Evolutionary conservation across 2,329 filamentous ascomycete genomes (phyloP).

Genomic region (Rhytidhysteron rufulum): DNA sequence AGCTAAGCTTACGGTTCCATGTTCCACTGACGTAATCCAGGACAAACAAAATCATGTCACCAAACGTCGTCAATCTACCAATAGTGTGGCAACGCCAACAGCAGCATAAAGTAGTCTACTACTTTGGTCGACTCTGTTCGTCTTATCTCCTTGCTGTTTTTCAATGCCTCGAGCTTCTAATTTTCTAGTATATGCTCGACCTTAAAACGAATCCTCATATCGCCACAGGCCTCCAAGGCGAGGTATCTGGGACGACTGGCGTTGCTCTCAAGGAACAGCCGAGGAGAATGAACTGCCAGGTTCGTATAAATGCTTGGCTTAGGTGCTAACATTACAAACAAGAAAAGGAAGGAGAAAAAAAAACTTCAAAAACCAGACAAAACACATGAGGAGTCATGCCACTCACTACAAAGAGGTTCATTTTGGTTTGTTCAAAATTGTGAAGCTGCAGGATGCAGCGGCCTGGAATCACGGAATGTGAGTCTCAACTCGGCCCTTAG

Average conservation of each 20-base stretch:
- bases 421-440: no score
- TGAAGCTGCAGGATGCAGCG: no score
- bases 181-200: no score
- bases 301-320: not conserved
- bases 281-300: no score
- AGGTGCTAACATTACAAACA: not conserved
- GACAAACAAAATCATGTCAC: conserved; percentile 28
- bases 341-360: not conserved
- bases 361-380: not conserved
- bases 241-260: no score
- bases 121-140: no score
- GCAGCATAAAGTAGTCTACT: not conserved
- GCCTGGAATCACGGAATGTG: not conserved
- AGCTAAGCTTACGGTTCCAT: conserved; percentile 26
- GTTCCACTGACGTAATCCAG: conserved; percentile 29
- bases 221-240: not conserved
- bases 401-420: no score
- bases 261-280: no score
- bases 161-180: no score
- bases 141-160: no score
- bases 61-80: conserved; percentile 30
- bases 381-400: not conserved
- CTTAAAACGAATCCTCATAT: no score
- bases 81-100: conserved; percentile 5
- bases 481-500: not conserved